Percentiles rank a stretch among this genome's conserved stretches.
Conservation (phyloP, 2,329 filamentous ascomycete genomes). For the Penicillium janthinellum region DNA sequence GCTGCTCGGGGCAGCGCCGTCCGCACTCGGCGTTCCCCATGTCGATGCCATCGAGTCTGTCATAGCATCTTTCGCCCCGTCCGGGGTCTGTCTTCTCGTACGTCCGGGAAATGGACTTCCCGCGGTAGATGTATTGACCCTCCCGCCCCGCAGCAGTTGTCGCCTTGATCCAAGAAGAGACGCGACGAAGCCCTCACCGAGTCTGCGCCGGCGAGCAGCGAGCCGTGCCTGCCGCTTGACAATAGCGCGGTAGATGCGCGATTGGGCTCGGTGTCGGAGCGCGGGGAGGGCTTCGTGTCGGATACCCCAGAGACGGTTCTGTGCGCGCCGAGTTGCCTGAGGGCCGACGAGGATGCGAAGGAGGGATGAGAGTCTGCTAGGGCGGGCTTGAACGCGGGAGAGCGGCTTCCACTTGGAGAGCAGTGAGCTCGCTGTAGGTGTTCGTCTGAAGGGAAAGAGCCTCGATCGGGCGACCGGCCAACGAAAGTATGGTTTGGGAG, state of each 20-base stretch:
- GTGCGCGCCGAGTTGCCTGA: conserved; percentile 63
- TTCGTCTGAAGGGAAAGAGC: not conserved
- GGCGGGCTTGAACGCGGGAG: conserved; percentile 19
- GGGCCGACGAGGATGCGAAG: conserved; percentile 66
- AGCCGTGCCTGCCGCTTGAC: conserved; percentile 64
- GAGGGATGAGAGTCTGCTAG: conserved; percentile 50
- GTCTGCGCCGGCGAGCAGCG: conserved; percentile 46
- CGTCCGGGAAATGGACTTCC: conserved; percentile 10
- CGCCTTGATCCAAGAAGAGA: conserved; percentile 30
- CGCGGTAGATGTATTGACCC: conserved; percentile 1
- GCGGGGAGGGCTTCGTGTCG: conserved; percentile 73
- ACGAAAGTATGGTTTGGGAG: conserved; percentile 27
- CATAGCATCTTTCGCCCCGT: conserved; percentile 20
- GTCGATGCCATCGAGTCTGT: conserved; percentile 29
- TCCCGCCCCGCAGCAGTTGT: conserved; percentile 20
- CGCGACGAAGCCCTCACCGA: conserved; percentile 27
- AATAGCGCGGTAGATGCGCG: conserved; percentile 74
- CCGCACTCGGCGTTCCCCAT: conserved; percentile 27
- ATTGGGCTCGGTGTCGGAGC: conserved; percentile 71
- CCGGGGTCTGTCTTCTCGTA: conserved; percentile 17
- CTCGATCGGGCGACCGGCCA: conserved; percentile 15
- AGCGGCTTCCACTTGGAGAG: conserved; percentile 1
- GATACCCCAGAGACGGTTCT: conserved; percentile 68
- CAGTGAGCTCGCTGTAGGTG: not conserved
- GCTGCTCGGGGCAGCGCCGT: conserved; percentile 61